Conservation (phyloP, 2,329 filamentous ascomycete species). For the Diplodia scrobiculata region DNA sequence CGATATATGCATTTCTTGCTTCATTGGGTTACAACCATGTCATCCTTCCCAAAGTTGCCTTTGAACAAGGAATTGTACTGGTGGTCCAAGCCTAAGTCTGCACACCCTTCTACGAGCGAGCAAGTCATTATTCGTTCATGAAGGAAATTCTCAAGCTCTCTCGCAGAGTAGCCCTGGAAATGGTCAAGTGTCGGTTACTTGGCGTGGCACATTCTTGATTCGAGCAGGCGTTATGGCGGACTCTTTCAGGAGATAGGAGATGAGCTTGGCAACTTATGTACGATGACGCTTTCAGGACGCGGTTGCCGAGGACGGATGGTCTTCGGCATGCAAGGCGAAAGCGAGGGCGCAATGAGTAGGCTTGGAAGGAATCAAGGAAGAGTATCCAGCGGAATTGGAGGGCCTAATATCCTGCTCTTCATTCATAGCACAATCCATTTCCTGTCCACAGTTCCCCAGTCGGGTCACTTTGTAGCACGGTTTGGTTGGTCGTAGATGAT, state of each 20-base stretch:
- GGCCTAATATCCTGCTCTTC: not conserved
- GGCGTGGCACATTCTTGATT: too few species aligned
- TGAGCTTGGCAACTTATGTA: not conserved
- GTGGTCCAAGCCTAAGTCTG: not conserved
- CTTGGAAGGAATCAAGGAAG: not conserved
- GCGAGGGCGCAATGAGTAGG: not conserved
- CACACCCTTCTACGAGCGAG: not conserved
- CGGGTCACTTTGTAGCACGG: not conserved
- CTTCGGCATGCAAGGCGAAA: not conserved
- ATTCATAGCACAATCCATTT: not conserved
- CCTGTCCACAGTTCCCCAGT: not conserved
- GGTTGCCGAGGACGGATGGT: not conserved
- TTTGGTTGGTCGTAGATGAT: not conserved
- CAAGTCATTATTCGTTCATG: too few species aligned
- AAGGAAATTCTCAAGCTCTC: too few species aligned
- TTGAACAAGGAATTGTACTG: too few species aligned
- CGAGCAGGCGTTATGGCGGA: too few species aligned
- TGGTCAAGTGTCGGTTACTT: too few species aligned
- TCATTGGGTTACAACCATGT: not conserved
- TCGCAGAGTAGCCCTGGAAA: too few species aligned
- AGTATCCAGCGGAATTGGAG: not conserved
- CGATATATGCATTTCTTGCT: not conserved
- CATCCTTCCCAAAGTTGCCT: not conserved
- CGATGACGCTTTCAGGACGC: not conserved
- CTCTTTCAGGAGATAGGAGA: not conserved